phyloP scores from a whole-genome alignment of 352 stramenopile species.

The Aphanomyces cochlioides region DNA sequence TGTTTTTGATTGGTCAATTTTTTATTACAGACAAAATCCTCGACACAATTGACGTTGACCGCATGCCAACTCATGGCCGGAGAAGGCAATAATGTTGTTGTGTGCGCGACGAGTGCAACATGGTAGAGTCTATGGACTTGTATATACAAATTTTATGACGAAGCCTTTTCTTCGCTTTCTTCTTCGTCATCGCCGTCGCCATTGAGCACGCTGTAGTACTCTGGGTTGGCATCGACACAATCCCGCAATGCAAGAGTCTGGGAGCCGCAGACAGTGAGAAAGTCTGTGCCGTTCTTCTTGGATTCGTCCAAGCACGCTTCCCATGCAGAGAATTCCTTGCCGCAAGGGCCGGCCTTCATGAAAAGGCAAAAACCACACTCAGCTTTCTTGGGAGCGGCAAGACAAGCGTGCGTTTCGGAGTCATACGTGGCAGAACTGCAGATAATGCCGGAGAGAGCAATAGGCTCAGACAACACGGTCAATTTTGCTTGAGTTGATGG shows the following conservation, averaged over 20 bases:
- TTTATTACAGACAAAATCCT: no score
- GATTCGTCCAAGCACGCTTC: constrained; percentile 73
- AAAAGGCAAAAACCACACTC: constrained; percentile 90
- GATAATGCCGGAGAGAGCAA: constrained; percentile 55
- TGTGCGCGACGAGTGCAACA: no score
- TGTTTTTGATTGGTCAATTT: no score
- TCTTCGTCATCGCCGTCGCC: constrained; percentile 39
- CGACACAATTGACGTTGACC: no score
- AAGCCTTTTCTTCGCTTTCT: neutral
- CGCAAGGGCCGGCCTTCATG: constrained; percentile 86
- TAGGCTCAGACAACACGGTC: constrained; percentile 34
- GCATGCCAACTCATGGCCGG: no score
- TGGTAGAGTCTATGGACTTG: no score
- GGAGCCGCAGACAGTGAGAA: constrained; percentile 72
- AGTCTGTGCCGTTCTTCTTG: constrained; percentile 66
- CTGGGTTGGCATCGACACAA: constrained; percentile 82
- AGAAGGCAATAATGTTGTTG: no score
- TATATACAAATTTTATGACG: neutral
- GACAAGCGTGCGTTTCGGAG: constrained; percentile 43
- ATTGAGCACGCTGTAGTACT: constrained; percentile 85
- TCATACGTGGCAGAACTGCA: constrained; percentile 71
- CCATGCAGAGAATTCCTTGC: constrained; percentile 73
- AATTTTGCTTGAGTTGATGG: constrained; percentile 47
- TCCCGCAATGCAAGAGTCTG: constrained; percentile 75
- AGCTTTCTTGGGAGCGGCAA: constrained; percentile 46